phyloP scores from a whole-genome alignment of 1,284 basidiomycete species.

The Cystobasidium pallidum region DNA sequence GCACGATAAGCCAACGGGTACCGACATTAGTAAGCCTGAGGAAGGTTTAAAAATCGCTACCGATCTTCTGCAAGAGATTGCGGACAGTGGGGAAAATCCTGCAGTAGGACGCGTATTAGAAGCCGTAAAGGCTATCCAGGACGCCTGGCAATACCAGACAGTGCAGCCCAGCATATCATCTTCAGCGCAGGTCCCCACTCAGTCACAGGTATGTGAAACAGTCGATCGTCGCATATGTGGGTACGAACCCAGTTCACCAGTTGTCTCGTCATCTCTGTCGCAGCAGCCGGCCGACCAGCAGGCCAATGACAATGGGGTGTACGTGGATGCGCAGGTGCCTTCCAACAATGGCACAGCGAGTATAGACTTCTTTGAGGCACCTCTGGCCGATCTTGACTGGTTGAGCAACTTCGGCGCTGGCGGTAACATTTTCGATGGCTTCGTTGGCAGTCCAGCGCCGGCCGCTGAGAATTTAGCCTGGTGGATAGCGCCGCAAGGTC shows the following conservation, averaged over 20 bases:
- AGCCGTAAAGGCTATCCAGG: conserved; percentile 35
- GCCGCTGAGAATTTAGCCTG: conserved; percentile 29
- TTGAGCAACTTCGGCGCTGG: conserved; percentile 26
- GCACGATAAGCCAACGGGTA: conserved; percentile 16
- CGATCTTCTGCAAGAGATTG: conserved; percentile 17
- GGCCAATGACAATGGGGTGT: neutral
- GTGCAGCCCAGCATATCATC: neutral
- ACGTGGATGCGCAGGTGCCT: neutral
- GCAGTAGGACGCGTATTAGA: conserved; percentile 26
- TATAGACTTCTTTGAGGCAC: conserved; percentile 19
- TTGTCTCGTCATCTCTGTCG: neutral
- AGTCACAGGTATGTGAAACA: neutral
- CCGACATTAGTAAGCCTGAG: conserved; percentile 19
- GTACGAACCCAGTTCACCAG: neutral
- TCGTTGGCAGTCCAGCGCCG: conserved; percentile 24
- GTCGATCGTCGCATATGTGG: neutral
- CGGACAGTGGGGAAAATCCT: conserved; percentile 31
- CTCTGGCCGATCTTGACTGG: conserved; percentile 18
- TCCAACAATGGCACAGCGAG: conserved; percentile 3
- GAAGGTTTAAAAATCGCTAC: conserved; percentile 22
- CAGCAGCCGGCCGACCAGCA: neutral
- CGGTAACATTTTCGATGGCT: conserved; percentile 26
- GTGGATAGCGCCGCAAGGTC: conserved; percentile 25
- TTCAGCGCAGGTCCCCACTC: too few species aligned
- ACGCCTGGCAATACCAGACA: conserved; percentile 20